phyloP scores from a whole-genome alignment of 192 early-diverging fungal genomes.

The Coemansia javaensis region DNA sequence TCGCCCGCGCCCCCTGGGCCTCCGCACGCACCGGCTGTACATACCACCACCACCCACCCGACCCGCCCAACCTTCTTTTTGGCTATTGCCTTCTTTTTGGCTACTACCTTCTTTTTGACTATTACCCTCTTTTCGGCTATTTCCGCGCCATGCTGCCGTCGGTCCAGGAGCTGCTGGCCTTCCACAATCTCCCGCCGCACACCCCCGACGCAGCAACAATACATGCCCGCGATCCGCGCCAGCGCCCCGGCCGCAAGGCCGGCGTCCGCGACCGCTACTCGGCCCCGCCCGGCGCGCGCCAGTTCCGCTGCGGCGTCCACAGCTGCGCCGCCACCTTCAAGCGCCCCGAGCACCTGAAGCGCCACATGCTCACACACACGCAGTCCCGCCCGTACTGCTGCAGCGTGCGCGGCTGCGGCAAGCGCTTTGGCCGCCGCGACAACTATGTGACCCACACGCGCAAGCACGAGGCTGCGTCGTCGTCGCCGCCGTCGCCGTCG shows the following conservation, averaged over 20 bases:
- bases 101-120: too few relatives aligned
- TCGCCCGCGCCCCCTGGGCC: too few relatives aligned
- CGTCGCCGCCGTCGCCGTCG: not conserved
- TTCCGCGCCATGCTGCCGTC: constrained; percentile 48
- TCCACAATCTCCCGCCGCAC: constrained; percentile 6
- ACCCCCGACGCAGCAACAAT: not conserved
- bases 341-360: constrained; percentile 78
- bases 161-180: constrained; percentile 43
- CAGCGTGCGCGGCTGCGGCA: constrained; percentile 61
- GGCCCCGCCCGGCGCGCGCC: constrained; percentile 28
- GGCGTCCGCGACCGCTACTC: constrained; percentile 20
- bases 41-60: too few relatives aligned
- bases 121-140: too few relatives aligned
- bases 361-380: constrained; percentile 84
- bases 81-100: too few relatives aligned
- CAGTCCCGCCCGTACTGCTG: constrained; percentile 83
- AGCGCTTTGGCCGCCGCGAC: constrained; percentile 81
- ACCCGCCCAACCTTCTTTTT: too few relatives aligned
- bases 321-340: constrained; percentile 69
- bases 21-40: too few relatives aligned
- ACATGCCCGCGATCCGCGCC: constrained; percentile 4
- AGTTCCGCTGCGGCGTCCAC: constrained; percentile 56
- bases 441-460: constrained; percentile 53
- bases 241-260: constrained; percentile 42
- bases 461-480: constrained; percentile 15